Conservation (phyloP, 257 asterid genomes). For the Thymus mandschuricus region DNA sequence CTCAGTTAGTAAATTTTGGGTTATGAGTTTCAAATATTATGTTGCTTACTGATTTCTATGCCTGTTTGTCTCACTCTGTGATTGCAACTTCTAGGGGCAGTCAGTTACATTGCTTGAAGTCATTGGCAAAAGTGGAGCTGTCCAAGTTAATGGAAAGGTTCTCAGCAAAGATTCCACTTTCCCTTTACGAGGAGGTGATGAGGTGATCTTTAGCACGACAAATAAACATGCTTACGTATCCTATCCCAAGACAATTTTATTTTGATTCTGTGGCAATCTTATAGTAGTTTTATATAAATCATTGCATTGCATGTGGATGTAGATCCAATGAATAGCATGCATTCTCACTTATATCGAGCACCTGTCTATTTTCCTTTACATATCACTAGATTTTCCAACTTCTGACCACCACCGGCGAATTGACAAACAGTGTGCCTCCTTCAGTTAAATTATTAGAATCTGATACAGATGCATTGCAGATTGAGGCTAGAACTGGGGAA, state of each 20-base stretch:
- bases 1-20: slow-evolving; percentile 13
- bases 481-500: slow-evolving; percentile 73
- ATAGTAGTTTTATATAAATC: background rate
- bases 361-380: slow-evolving; percentile 48
- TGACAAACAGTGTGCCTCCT: slow-evolving; percentile 49
- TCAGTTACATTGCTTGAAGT: slow-evolving; percentile 68
- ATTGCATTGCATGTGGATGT: background rate
- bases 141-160: slow-evolving; percentile 76
- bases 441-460: slow-evolving; percentile 72
- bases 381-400: slow-evolving; percentile 70
- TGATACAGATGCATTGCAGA: slow-evolving; percentile 59
- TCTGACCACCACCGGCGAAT: slow-evolving; percentile 42
- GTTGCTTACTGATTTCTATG: slow-evolving; percentile 21
- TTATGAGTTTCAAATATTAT: slow-evolving; percentile 16
- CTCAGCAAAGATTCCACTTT: slow-evolving; percentile 65
- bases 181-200: slow-evolving; percentile 78
- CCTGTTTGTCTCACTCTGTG: slow-evolving; percentile 27
- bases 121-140: slow-evolving; percentile 75
- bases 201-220: slow-evolving; percentile 75
- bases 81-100: slow-evolving; percentile 46
- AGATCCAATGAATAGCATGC: background rate
- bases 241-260: slow-evolving; percentile 38
- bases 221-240: slow-evolving; percentile 88
- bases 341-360: background rate
- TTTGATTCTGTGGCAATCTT: background rate